These are phyloP conservation scores for Cutaneotrichosporon sp. DNA, from an alignment of 1,284 basidiomycete genomes.

Conservation along the genomic window DNA sequence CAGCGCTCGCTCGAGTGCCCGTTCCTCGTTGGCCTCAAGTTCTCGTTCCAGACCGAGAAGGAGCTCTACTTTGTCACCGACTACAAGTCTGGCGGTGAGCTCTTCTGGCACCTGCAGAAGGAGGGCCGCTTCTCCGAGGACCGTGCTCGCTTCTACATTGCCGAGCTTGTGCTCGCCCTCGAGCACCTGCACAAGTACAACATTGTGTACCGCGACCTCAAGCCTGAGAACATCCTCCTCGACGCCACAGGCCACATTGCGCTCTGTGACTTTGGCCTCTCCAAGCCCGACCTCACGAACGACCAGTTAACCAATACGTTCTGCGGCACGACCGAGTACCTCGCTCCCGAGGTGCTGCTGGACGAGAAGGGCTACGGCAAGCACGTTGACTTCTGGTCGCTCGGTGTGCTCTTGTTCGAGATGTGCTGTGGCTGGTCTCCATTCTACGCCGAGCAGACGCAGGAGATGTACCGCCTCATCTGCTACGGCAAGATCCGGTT, in stretches of 20 bases:
- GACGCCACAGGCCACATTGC: conserved; percentile 97
- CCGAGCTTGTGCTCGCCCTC: conserved; percentile 87
- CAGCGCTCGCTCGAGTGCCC: conserved; percentile 92
- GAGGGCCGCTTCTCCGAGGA: conserved; percentile 93
- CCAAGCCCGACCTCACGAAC: conserved; percentile 89
- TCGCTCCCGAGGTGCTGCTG: conserved; percentile 97
- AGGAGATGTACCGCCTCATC: conserved; percentile 99
- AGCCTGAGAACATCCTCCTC: conserved; percentile 95
- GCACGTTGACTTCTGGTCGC: conserved; percentile 97
- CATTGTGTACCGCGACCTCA: conserved; percentile 94
- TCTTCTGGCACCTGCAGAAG: conserved; percentile 97
- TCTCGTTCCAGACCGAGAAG: conserved; percentile 94
- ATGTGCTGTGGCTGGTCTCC: conserved; percentile 99
- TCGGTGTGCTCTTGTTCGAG: conserved; percentile 88
- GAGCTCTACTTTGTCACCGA: conserved; percentile 98
- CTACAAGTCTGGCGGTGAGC: conserved; percentile 97
- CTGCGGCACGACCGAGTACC: conserved; percentile 95
- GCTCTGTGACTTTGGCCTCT: conserved; percentile 94
- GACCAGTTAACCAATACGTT: conserved; percentile 98
- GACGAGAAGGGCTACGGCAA: conserved; percentile 99
- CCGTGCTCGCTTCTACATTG: conserved; percentile 90
- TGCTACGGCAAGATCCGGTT: conserved; percentile 96
- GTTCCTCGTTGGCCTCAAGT: conserved; percentile 98
- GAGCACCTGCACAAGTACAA: conserved; percentile 97
- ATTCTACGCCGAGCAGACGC: conserved; percentile 99